phyloP scores from a whole-genome alignment of 2,329 filamentous ascomycete species.

The Fusarium pininemorale region DNA sequence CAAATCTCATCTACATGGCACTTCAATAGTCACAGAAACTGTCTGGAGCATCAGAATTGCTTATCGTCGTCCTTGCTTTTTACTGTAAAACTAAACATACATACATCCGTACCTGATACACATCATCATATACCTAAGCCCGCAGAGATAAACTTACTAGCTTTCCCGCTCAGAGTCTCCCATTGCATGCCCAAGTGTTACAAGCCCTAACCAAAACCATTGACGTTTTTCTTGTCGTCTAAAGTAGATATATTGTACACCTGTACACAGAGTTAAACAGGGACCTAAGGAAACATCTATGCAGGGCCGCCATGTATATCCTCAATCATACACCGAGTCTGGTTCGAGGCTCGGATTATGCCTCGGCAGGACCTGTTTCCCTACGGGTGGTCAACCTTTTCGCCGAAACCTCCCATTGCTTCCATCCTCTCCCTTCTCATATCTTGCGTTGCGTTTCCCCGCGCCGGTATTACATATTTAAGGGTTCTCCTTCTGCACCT shows the following conservation, averaged over 20 bases:
- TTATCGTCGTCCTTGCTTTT: background rate
- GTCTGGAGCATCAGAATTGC: background rate
- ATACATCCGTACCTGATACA: slow-evolving; percentile 1
- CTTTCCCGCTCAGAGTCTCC: background rate
- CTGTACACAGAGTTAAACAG: slow-evolving; percentile 59
- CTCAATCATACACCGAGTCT: slow-evolving; percentile 52
- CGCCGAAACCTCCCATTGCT: slow-evolving; percentile 38
- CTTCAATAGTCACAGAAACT: background rate
- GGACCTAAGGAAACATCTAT: slow-evolving; percentile 60
- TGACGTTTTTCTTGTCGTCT: slow-evolving; percentile 50
- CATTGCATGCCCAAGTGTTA: slow-evolving; percentile 3
- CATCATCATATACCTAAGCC: slow-evolving; percentile 1
- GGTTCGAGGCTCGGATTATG: slow-evolving; percentile 45
- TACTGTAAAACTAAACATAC: background rate
- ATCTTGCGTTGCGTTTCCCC: slow-evolving; percentile 17
- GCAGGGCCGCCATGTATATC: slow-evolving; percentile 55
- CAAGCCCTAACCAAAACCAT: slow-evolving; percentile 29
- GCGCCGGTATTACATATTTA: slow-evolving; percentile 46
- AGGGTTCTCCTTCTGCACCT: slow-evolving; percentile 64
- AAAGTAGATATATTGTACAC: slow-evolving; percentile 63
- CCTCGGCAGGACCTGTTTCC: slow-evolving; percentile 37
- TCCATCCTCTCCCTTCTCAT: slow-evolving; percentile 44
- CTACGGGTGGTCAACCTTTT: slow-evolving; percentile 38
- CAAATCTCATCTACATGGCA: background rate
- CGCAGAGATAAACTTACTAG: background rate